phyloP scores from a whole-genome alignment of 1,284 basidiomycete species.

The Ustilago loliicola region DNA sequence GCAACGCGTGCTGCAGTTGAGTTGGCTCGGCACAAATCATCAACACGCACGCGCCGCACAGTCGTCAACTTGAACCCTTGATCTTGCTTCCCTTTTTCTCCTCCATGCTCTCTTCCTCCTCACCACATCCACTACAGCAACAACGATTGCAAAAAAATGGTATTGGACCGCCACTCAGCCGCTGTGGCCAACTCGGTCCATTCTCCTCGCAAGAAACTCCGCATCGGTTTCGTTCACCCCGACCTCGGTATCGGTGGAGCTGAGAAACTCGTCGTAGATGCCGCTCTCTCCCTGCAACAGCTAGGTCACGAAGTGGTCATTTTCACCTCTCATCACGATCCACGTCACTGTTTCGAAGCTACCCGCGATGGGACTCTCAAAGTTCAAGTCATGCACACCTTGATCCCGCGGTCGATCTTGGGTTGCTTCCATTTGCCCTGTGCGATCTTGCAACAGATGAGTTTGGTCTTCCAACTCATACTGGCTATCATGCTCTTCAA shows the following conservation, averaged over 20 bases:
- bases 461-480: conserved; percentile 74
- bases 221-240: conserved; percentile 90
- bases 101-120: not conserved
- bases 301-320: conserved; percentile 90
- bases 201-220: conserved; percentile 52
- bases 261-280: conserved; percentile 95
- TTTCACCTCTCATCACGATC: conserved; percentile 93
- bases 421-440: conserved; percentile 88
- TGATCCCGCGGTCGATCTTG: conserved; percentile 80
- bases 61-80: not conserved
- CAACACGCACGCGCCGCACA: not conserved
- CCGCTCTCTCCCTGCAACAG: conserved; percentile 86
- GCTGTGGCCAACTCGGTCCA: conserved; percentile 50
- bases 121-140: not conserved
- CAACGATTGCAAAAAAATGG: conserved; percentile 10
- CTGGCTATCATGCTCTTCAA: conserved; percentile 53
- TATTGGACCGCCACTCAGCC: conserved; percentile 46
- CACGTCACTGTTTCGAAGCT: conserved; percentile 71
- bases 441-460: conserved; percentile 88
- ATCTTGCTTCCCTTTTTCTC: not conserved
- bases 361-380: conserved; percentile 77
- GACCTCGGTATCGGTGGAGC: conserved; percentile 98
- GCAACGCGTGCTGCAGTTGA: conserved; percentile 14
- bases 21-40: no score
- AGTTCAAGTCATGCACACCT: conserved; percentile 83